Evolutionary conservation across 768 basidiomycete genomes (phyloP), one percentile per base, ranked within the genome.

Genomic region (Suillus occidentalis): DNA sequence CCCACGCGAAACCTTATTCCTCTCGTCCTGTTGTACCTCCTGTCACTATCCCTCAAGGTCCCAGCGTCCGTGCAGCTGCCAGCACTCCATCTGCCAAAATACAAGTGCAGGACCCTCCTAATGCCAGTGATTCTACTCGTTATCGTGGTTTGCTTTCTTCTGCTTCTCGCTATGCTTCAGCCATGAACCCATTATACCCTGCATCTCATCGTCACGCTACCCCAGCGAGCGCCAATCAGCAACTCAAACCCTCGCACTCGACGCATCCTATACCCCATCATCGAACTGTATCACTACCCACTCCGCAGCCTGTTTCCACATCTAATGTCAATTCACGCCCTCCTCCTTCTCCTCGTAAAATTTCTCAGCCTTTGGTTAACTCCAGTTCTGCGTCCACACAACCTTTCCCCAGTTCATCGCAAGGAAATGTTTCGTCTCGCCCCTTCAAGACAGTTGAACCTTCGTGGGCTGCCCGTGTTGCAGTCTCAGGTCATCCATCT

Each of bases 251-350:
- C 63, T 68, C 70, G 67, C 52, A 63, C 43, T 63, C 72, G 65
- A 57, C 52, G 14, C 77, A 74, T 64, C 63, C 67, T 10, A 61
- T 66, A 49, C 49, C 55, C 53, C 82, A 82, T 63, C 67, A 78
- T 36, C 80, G 78, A 65, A 71, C 76, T 65, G 73, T 70, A 69
- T 81, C 81, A 31, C 62, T 80, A 53, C 82, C 79, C 43, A 65
- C 63, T 14, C 55, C 71, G 50, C 50, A 74, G 6, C 61, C 63
- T 57, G 68, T 69, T 45, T 58, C 69, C 7, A 47, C 65, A 14
- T 58, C 36, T 8, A 73, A 25, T n/a, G 16, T 25, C 20, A 42
- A 47, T 13, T 1, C 65, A 64, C 71, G 67, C 31, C 31, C 31
- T 31, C 74, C 74, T 16, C 67, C 69, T 14, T 72, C 74, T 37